These are phyloP conservation scores for Fusarium duplospermum DNA, from an alignment of 2,329 filamentous ascomycete species.

Conservation along the genomic window DNA sequence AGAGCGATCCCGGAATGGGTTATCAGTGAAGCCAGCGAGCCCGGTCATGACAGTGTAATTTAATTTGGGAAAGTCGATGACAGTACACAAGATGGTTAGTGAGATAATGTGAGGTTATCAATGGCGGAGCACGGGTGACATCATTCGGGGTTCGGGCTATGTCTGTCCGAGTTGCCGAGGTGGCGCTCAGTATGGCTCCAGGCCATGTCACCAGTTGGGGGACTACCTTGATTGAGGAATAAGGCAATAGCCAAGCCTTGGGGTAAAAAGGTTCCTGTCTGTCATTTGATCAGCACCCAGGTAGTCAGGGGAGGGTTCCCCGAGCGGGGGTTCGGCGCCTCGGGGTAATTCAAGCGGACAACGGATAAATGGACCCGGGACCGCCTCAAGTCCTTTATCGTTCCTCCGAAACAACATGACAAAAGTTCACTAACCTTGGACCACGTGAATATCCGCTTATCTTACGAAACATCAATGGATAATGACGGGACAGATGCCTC, in stretches of 20 bases:
- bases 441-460: neutral
- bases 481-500: neutral
- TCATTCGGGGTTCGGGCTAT: neutral
- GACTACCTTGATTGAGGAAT: neutral
- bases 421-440: neutral
- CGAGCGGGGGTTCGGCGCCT: neutral
- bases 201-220: neutral
- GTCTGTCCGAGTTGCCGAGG: neutral
- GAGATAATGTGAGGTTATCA: neutral
- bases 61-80: neutral
- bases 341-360: neutral
- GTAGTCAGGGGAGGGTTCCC: neutral
- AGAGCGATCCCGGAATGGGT: slow-evolving; percentile 48
- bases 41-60: slow-evolving; percentile 43
- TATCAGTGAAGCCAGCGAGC: slow-evolving; percentile 54
- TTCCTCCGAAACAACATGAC: neutral
- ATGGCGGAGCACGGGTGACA: neutral
- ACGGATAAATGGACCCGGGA: slow-evolving; percentile 5
- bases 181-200: neutral
- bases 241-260: neutral
- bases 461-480: neutral
- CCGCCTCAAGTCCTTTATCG: neutral
- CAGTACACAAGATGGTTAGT: neutral
- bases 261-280: neutral
- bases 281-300: no score